Evolutionary conservation across 495 filamentous ascomycete species (phyloP).

Genomic region (Tuber brumale): DNA sequence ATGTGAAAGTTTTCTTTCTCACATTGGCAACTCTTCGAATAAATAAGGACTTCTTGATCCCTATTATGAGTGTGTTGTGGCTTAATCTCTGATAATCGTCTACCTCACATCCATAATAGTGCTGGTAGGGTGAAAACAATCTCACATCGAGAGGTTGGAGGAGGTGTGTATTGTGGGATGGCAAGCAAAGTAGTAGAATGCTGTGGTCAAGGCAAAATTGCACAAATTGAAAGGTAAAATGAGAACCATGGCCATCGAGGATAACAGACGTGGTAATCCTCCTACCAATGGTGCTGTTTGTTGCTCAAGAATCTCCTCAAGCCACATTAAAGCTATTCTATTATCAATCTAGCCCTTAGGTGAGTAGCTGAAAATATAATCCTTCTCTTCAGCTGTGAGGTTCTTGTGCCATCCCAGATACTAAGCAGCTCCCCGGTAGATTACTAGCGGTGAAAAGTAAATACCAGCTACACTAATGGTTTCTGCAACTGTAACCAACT

Average conservation of each 20-base stretch:
- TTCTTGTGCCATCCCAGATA: conserved; percentile 11
- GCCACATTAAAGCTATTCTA: conserved; percentile 5
- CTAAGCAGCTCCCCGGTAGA: conserved; percentile 8
- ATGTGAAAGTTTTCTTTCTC: too few relatives aligned
- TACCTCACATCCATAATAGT: conserved; percentile 9
- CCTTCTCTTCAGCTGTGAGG: background rate
- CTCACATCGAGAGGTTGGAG: conserved; percentile 10
- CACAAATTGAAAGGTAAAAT: conserved; percentile 5
- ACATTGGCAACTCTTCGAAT: too few relatives aligned
- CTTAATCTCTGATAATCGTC: background rate
- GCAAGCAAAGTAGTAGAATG: conserved; percentile 21
- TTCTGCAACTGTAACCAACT: conserved; percentile 17
- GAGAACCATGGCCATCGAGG: conserved; percentile 13
- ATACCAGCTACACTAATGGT: conserved; percentile 10
- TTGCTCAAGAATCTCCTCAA: conserved; percentile 18
- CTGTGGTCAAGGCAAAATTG: too few relatives aligned
- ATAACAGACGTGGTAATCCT: conserved; percentile 7
- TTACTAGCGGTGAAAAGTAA: conserved; percentile 4
- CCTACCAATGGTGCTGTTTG: conserved; percentile 6
- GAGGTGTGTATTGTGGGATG: conserved; percentile 10
- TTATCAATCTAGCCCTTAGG: conserved; percentile 12
- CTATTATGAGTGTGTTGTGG: too few relatives aligned
- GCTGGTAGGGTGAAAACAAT: conserved; percentile 12
- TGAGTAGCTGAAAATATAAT: conserved; percentile 7
- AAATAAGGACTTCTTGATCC: too few relatives aligned